These are phyloP conservation scores for Candida freyschussii DNA, from an alignment of 1,139 yeast genomes.

Conservation along the genomic window DNA sequence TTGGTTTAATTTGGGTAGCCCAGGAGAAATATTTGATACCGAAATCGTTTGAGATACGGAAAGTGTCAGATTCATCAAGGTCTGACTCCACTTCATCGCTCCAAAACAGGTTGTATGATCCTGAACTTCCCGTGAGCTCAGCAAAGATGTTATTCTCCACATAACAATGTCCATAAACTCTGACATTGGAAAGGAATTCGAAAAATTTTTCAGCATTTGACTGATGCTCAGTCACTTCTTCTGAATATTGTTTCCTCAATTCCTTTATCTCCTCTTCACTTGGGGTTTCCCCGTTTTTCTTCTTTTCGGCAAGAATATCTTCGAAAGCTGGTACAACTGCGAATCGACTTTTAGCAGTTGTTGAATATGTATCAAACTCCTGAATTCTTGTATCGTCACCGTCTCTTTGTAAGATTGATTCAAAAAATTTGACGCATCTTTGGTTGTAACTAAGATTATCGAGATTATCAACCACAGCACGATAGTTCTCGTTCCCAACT, in stretches of 20 bases:
- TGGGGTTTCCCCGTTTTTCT: constrained; percentile 1
- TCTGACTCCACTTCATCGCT: constrained; percentile 8
- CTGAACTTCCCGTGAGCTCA: constrained; percentile 4
- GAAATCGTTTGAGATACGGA: constrained; percentile 13
- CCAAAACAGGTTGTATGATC: constrained; percentile 8
- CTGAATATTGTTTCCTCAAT: constrained; percentile 7
- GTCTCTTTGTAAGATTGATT: constrained; percentile 5
- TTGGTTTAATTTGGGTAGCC: constrained; percentile 15
- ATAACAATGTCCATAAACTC: constrained; percentile 16
- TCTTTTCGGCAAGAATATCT: constrained; percentile 6
- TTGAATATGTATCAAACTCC: constrained; percentile 5
- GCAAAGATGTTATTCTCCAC: constrained; percentile 12
- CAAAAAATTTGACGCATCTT: constrained; percentile 9
- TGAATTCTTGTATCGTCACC: not conserved
- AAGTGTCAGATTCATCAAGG: constrained; percentile 5
- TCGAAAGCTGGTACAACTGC: constrained; percentile 4
- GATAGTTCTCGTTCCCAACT: constrained; percentile 10
- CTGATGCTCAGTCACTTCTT: constrained; percentile 1
- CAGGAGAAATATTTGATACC: constrained; percentile 16
- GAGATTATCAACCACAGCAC: not conserved
- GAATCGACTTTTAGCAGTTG: not conserved
- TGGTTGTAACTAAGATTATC: constrained; percentile 1
- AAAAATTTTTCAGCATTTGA: constrained; percentile 5
- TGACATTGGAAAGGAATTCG: constrained; percentile 13
- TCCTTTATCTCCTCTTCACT: constrained; percentile 4